Evolutionary conservation across 208 protist genomes (phyloP), one percentile per base, ranked within the genome.

Genomic region (Trypanosoma congolense): DNA sequence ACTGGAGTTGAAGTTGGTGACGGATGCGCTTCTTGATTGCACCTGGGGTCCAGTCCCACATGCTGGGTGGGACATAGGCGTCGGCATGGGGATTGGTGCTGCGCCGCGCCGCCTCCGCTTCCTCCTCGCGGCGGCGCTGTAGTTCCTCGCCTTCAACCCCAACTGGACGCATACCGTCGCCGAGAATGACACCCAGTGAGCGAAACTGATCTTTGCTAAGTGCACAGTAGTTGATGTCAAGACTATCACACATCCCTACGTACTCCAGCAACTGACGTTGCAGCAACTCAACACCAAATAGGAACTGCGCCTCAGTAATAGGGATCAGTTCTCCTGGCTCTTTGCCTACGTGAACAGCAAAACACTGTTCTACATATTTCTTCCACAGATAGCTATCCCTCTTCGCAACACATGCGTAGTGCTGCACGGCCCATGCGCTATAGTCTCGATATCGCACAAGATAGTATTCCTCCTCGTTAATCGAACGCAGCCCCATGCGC

Each of bases 391-490:
- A 60, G 35, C 61, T 59, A 71, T 92, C 84, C 24, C 51, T 73
- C 61, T 83, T 79, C 36, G 72, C 63, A 46, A 88, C 59, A 46
- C 42, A 53, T 43, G 52, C 54, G 70, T 92, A 88, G 33, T 76
- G 51, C 4, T 50, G 28, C 26, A 76, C 69, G 2, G 77, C 80
- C 84, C 84, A 92, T 8, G 64, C 29, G 41, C 77, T 87, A 72
- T 92, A 92, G 54, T 92, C 84, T 36, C 84, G 80, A 60, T 92
- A 92, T 48, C 59, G 63, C 49, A 92, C 84, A 28, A 92, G 69
- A 55, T 87, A 92, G 64, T 87, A 92, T 53, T 92, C 80, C 38
- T 92, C 84, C 53, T 86, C 70, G 42, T 92, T 72, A 25, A 92
- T 49, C 6, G 72, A 65, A 63, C 82, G 74, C 42, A 92, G 68